Conservation (phyloP, 495 filamentous ascomycete genomes). For the Geoglossum glabrum region DNA sequence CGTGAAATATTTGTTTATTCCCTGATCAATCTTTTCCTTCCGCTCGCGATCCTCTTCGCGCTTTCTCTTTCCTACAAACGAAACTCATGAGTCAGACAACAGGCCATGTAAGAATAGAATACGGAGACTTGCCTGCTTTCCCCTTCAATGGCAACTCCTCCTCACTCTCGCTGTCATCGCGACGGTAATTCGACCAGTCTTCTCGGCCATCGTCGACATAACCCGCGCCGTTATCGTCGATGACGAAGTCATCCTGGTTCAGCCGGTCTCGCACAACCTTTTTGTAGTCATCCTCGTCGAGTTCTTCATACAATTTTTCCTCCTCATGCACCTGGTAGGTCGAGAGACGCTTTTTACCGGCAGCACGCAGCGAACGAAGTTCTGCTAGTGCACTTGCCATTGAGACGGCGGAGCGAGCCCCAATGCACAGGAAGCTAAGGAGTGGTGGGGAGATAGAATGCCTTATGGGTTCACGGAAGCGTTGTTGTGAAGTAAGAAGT, state of each 20-base stretch:
- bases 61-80: constrained; percentile 51
- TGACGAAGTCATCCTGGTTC: constrained; percentile 90
- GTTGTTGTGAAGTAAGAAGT: neutral
- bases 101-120: neutral
- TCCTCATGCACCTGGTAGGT: constrained; percentile 79
- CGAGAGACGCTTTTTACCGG: constrained; percentile 76
- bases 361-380: constrained; percentile 61
- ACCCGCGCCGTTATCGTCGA: constrained; percentile 81
- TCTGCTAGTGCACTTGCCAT: constrained; percentile 38
- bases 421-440: neutral
- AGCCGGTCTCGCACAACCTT: constrained; percentile 78
- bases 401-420: neutral
- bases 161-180: constrained; percentile 47
- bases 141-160: constrained; percentile 42
- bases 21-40: constrained; percentile 68
- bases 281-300: constrained; percentile 94
- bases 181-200: constrained; percentile 65
- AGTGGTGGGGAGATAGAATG: neutral
- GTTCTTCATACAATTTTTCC: constrained; percentile 78
- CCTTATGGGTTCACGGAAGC: neutral
- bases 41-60: constrained; percentile 76
- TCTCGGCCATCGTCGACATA: constrained; percentile 96
- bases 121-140: constrained; percentile 32
- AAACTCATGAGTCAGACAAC: neutral
- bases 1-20: constrained; percentile 87